Base-by-base conservation (phyloP, 345 rosid species). In the Citrus sinensis region DNA sequence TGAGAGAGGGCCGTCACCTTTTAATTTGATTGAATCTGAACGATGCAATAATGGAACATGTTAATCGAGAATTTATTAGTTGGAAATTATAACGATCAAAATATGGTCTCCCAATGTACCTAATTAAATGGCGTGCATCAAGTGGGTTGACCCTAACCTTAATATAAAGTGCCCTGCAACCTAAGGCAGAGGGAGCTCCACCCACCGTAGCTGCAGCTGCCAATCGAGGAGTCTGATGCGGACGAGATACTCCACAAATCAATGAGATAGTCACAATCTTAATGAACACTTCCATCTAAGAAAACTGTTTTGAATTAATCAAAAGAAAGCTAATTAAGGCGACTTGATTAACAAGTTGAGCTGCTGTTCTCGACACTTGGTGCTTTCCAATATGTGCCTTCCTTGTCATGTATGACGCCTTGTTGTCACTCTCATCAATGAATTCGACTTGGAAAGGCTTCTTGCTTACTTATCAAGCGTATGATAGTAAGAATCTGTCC, bases 111-210 rank as follows among this genome's bases (percentile, higher is more conserved):
- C 7, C 49, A 63, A 37, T 7, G 40, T 62, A 25, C 37, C 49
- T 4, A 62, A 74, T 25, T 46, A 29, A 75, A 62, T 63, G 70
- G 8, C 42, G 22, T 40, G 7, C n/a, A 39, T 40, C 61, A 64
- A 40, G 42, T 63, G 40, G 60, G 40, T 37, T 13, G 59, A 37
- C 14, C 17, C n/a, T 24, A 0, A 24, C 34, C 16, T 37, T 7
- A 8, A 27, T 7, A 20, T 62, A 2, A 63, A 19, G 25, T 66
- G 62, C 71, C 72, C 49, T 16, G 24, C 17, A 65, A 25, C 79
- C 79, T 34, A 29, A 65, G 79, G 72, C 79, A 76, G 24, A 76
- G 71, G 79, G 72, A 22, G 62, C 72, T 9, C 22, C 35, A 51
- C 35, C 72, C 61, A 66, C 78, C 71, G n/a, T 32, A 51, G 11